A percentile compares a stretch with the other conserved stretches of the same genome.
Conservation (phyloP, 495 filamentous ascomycete species). For the Talaromyces borbonicus region DNA sequence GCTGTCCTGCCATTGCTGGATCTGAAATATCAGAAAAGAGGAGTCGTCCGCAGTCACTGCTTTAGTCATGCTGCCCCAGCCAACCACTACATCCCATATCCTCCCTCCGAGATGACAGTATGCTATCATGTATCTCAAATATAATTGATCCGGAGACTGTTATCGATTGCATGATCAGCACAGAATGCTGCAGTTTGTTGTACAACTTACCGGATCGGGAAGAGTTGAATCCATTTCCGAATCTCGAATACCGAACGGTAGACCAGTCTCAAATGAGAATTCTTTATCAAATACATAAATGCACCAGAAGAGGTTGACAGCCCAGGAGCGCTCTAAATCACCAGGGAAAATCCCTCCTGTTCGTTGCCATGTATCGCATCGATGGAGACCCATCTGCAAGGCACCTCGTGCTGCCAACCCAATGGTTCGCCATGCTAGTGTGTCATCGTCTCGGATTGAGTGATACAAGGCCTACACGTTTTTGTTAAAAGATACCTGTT, state of each 20-base stretch:
- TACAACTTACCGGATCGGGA: conserved; percentile 58
- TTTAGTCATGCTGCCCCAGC: conserved; percentile 33
- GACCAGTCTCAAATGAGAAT: conserved; percentile 71
- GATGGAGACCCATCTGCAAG: conserved; percentile 69
- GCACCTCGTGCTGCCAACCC: conserved; percentile 62
- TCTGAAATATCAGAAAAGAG: conserved; percentile 60
- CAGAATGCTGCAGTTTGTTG: conserved; percentile 25
- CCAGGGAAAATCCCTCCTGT: conserved; percentile 45
- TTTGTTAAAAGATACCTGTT: neutral
- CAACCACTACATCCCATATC: conserved; percentile 56
- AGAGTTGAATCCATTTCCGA: conserved; percentile 69
- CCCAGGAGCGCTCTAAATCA: conserved; percentile 49
- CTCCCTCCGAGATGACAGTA: conserved; percentile 65
- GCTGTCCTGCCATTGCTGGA: conserved; percentile 64
- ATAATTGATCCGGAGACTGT: conserved; percentile 29
- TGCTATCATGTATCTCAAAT: conserved; percentile 59
- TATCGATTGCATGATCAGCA: neutral
- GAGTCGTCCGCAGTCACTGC: conserved; percentile 51
- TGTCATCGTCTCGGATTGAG: conserved; percentile 70
- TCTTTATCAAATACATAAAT: conserved; percentile 71
- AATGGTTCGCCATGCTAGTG: conserved; percentile 66
- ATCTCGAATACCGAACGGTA: conserved; percentile 72
- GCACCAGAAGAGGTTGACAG: conserved; percentile 70
- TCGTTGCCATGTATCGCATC: conserved; percentile 57
- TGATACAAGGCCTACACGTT: conserved; percentile 61